Evolutionary conservation across 306 rosid genomes (phyloP), one percentile per base, ranked within the genome.

Genomic region (Medicago ruthenica): DNA sequence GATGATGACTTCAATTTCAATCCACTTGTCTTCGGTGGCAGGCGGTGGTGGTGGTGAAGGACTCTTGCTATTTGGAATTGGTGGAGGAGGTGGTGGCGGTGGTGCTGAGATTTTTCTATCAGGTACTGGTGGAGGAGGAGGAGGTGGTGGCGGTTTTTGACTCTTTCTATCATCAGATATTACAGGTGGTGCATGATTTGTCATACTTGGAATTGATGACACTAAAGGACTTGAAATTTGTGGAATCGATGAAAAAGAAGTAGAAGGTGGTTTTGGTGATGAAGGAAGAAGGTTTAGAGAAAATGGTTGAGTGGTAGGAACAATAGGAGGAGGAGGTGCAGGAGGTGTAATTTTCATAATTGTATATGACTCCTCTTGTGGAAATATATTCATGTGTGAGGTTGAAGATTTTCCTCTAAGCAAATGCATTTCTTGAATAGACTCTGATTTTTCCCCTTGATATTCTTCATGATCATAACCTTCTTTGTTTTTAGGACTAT

Each of bases 401-500:
- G 85, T 80, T 6, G 98, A 92, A 82, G 99, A 92, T 74, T 69
- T 84, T 41, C 91, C 99, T 55, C 97, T 85, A 59, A 96, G 92
- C n/a, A 96, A 76, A 77, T 96, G 90, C 76, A 61, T 76, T 85
- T 90, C 96, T 79, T 91, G 96, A 61, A 74, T 65, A 12, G 57
- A 13, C 62, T 76, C 76, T 0, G 36, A 42, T 50, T 68, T 85
- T 64, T 24, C 83, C 79, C 68, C 51, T 40, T 79, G 51, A 58
- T 41, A 73, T 13, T 75, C 59, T 31, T 21, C 88, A 63, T 54
- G 50, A 21, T 47, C 73, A n/a, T 67, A 58, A 21, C 64, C 72
- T 41, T 61, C 73, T 34, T 73, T 44, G 1, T 8, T 64, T 62
- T 41, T 40, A 2, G 27, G 14, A 36, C 67, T 47, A 36, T 67